Evolutionary conservation across 1,139 yeast genomes (phyloP), one percentile per base, ranked within the genome.

Genomic region (Suhomyces terraborum): DNA sequence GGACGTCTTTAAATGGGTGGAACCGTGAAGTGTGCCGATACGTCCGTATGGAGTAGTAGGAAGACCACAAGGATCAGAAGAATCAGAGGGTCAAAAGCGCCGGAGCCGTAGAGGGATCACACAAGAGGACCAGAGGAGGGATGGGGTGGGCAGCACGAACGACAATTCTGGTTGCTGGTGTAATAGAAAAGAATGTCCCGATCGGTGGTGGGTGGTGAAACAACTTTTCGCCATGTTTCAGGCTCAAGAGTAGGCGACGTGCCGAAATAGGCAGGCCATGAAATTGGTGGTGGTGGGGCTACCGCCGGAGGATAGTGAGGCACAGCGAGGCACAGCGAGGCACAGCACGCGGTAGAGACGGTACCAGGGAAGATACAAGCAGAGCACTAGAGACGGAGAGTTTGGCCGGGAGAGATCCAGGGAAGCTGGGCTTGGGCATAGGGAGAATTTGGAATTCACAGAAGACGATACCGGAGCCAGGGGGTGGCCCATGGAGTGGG

Each of bases 201-300:
- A 30, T 19, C 32, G 21, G 16, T 32, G 23, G 24, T 16, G 22
- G 21, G 35, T 32, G 35, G 26, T 32, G 35, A 32, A 32, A 32
- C 35, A 14, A 21, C 35, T 32, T 32, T 32, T 29, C 32, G 35
- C 35, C 32, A 14, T 32, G 35, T 32, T 32, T 32, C 35, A 32
- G 25, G 31, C 12, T 27, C 25, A 12, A 12, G 22, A 21, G n/a
- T 17, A 14, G 35, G 35, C 35, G 32, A 23, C 17, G 31, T 19
- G 32, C 32, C 26, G 20, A 21, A 32, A 22, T 22, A 32, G 35
- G 26, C 27, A 32, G 35, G 26, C 25, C 13, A 21, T 22, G 35
- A 32, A 18, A 30, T 21, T 20, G 24, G 35, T 9, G 13, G 19
- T 27, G 10, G 6, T 9, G 8, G 8, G 10, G 10, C 10, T 22